Base-by-base conservation (phyloP, 768 basidiomycete genomes). In the Dictyophora rubrovolvata region DNA sequence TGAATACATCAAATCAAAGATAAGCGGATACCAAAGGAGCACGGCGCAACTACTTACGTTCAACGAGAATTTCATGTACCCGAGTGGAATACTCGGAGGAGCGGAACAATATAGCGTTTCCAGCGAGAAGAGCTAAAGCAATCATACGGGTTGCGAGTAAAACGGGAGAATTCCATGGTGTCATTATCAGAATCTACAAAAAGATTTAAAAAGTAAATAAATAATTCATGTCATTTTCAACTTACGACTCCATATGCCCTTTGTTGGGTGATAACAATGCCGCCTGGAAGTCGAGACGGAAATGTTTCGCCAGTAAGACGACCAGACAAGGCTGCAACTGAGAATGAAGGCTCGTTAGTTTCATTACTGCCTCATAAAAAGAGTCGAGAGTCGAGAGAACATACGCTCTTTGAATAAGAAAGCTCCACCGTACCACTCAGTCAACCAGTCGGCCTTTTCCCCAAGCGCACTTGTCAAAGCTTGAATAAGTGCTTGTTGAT, bases 91-190 rank as follows among this genome's bases (percentile, higher is more conserved):
- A 67, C 61, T 82, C 82, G 0, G 80, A 80, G 12, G 74, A 73
- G 59, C 79, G 80, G 47, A 83, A 64, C 3, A 83, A 73, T 3
- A 79, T 75, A 0, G 81, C 79, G 65, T 83, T 83, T 1, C 82
- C 82, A 55, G 80, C 80, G 0, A 82, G 63, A 37, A 82, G 65
- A 0, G 81, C 78, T 12, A 76, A 61, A 1, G 71, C 72, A 10
- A 79, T 65, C 0, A 79, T 76, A 14, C 78, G 69, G 17, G 81
- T 54, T 0, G 77, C 70, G 9, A 84, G 70, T 1, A 65, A 63
- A 12, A 77, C 62, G 0, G 82, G 79, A 1, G 76, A 76, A 28
- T 59, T 59, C 80, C 79, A 83, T 0, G 82, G 80, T 1, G 77
- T 71, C 3, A 82, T 78, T 3, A 76, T 74, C 55, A 80, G 72